Evolutionary conservation across 495 filamentous ascomycete genomes (phyloP).

Genomic region (Clavariopsis aquatica): DNA sequence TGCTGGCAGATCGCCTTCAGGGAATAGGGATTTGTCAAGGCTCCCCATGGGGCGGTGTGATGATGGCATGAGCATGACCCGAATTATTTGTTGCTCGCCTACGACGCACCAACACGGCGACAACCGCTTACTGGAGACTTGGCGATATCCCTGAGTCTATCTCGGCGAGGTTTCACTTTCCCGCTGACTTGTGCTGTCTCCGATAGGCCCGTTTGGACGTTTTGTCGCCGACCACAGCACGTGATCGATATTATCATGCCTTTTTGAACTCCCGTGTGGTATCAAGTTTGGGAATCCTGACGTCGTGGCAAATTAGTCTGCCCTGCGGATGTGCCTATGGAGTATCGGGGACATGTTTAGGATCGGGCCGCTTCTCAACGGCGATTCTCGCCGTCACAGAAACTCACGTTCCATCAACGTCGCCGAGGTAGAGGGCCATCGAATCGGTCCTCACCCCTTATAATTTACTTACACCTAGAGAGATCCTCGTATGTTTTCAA

Average conservation of each 20-base stretch:
- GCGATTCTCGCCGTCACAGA: no score
- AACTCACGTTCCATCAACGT: neutral
- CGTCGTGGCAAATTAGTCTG: no score
- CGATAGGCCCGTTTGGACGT: neutral
- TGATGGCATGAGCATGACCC: conserved; percentile 5
- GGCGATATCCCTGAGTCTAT: neutral
- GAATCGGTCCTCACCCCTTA: no score
- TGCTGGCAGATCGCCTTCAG: no score
- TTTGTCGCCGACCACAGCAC: neutral
- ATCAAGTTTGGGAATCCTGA: no score
- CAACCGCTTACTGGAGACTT: neutral
- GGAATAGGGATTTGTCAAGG: no score
- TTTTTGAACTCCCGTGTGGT: no score
- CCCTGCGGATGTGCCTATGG: no score
- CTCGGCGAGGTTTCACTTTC: neutral
- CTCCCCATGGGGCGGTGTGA: neutral
- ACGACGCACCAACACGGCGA: neutral
- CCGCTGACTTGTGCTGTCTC: neutral
- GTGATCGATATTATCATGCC: neutral
- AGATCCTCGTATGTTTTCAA: neutral
- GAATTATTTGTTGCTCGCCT: neutral
- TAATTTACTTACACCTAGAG: neutral
- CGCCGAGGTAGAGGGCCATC: neutral
- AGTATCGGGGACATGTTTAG: no score
- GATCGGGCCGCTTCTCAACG: neutral